Evolutionary conservation across 2,329 filamentous ascomycete species (phyloP).

Genomic region (Ceratocystis variospora): DNA sequence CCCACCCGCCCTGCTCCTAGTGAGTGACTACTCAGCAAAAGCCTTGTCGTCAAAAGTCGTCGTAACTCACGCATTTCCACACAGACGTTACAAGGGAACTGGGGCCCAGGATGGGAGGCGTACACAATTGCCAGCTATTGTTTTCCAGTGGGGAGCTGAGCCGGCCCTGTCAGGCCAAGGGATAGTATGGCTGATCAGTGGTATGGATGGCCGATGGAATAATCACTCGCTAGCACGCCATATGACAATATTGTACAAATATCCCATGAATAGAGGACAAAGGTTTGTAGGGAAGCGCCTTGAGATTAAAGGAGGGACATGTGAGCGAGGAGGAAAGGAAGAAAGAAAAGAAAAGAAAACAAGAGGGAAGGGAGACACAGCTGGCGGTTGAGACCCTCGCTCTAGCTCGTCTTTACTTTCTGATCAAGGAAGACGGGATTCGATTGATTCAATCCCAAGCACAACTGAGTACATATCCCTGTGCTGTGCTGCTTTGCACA

Average conservation of each 20-base stretch:
- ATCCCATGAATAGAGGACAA: neutral
- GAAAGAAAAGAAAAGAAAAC: neutral
- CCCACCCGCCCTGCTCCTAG: too few relatives aligned
- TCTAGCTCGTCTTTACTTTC: too few relatives aligned
- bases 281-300: neutral
- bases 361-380: neutral
- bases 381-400: neutral
- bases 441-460: too few relatives aligned
- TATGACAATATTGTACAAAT: neutral
- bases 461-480: too few relatives aligned
- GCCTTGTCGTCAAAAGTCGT: neutral
- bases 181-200: constrained; percentile 1
- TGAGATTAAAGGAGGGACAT: neutral
- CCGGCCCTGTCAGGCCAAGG: neutral
- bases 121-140: neutral
- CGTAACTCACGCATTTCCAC: neutral
- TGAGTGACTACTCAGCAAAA: too few relatives aligned
- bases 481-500: too few relatives aligned
- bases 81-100: neutral
- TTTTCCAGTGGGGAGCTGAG: neutral
- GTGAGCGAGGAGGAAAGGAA: neutral
- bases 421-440: too few relatives aligned
- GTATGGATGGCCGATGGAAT: constrained; percentile 11
- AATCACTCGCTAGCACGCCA: constrained; percentile 5
- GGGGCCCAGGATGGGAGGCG: neutral